Evolutionary conservation across 2,329 filamentous ascomycete species (phyloP).

Genomic region (Claviceps paspali): DNA sequence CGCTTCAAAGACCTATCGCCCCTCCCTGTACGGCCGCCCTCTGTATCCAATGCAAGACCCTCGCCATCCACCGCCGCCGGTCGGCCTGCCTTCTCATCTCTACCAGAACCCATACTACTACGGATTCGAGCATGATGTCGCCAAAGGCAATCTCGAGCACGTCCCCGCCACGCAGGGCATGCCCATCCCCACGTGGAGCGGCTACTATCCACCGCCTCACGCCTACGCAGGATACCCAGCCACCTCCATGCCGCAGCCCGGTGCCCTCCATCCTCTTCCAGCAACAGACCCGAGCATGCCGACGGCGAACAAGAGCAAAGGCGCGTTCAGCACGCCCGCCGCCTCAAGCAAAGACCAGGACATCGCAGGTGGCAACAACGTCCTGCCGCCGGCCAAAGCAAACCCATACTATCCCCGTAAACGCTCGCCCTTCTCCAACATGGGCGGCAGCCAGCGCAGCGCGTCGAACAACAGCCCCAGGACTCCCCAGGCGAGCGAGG

Average conservation of each 20-base stretch:
- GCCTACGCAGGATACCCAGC: conserved; percentile 9
- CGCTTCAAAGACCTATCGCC: conserved; percentile 41
- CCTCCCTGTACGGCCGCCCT: conserved; percentile 35
- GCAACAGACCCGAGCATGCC: neutral
- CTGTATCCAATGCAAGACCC: conserved; percentile 28
- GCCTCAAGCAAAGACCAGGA: conserved; percentile 11
- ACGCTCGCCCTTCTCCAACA: conserved; percentile 10
- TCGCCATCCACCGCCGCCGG: conserved; percentile 18
- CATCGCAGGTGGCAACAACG: conserved; percentile 15
- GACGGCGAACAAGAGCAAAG: conserved; percentile 2
- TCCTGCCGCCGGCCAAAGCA: conserved; percentile 11
- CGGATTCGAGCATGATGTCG: conserved; percentile 17
- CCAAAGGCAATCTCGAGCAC: conserved; percentile 10
- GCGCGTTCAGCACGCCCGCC: conserved; percentile 7
- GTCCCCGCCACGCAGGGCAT: conserved; percentile 18
- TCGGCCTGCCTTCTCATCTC: conserved; percentile 30
- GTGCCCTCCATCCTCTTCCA: neutral
- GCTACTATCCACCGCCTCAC: conserved; percentile 9
- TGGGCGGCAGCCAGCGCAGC: conserved; percentile 5
- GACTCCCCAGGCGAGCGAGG: no score
- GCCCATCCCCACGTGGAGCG: conserved; percentile 10
- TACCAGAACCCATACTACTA: conserved; percentile 26
- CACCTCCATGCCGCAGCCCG: neutral
- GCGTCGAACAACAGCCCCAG: conserved; percentile 3
- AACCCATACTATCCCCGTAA: conserved; percentile 17